Conservation (phyloP, 441 rosid species). For the Metrosideros polymorpha region DNA sequence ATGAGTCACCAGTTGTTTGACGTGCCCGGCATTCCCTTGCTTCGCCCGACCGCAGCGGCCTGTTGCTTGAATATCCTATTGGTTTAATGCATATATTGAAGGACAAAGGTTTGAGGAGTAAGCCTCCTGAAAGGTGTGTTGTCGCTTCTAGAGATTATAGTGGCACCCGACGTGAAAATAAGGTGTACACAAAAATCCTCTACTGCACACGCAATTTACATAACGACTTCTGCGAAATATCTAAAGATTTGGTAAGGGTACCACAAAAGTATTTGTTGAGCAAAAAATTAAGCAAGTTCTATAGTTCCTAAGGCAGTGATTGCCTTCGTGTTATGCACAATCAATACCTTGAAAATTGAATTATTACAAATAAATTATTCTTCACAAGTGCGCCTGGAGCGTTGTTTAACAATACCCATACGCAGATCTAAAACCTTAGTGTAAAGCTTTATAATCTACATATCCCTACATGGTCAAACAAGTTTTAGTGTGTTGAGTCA, state of each 20-base stretch:
- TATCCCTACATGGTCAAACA: neutral
- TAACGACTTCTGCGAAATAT: neutral
- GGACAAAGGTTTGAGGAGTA: accelerated
- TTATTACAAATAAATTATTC: neutral
- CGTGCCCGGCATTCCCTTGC: neutral
- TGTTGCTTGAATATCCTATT: neutral
- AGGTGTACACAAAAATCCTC: neutral
- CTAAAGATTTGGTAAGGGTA: neutral
- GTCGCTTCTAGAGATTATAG: neutral
- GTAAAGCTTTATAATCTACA: neutral
- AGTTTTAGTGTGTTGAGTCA: neutral
- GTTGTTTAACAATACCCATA: neutral
- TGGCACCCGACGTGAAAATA: too few species aligned
- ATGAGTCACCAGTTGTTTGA: neutral
- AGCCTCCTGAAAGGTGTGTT: neutral
- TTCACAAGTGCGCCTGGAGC: neutral
- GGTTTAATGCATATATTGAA: neutral
- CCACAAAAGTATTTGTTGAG: neutral
- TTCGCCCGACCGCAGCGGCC: neutral
- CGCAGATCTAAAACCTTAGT: neutral
- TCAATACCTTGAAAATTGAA: neutral
- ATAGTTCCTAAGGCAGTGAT: neutral
- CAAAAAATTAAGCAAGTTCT: neutral
- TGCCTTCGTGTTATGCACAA: neutral
- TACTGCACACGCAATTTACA: neutral